These are phyloP conservation scores for Mucor plumbeus DNA, from an alignment of 371 early-diverging fungal genomes.

Conservation along the genomic window DNA sequence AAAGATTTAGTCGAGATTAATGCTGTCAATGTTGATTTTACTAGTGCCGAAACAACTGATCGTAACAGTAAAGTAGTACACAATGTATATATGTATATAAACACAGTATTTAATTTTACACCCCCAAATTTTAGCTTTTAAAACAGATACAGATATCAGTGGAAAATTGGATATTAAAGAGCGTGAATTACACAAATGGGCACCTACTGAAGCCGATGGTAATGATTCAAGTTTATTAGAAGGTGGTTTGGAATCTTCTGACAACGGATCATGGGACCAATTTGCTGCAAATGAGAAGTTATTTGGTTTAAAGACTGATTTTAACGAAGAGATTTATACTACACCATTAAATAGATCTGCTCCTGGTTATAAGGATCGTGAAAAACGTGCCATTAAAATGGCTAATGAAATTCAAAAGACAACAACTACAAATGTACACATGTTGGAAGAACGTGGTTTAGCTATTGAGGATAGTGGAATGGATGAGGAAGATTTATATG, in stretches of 20 bases:
- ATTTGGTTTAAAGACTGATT: slow-evolving; percentile 96
- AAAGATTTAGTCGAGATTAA: slow-evolving; percentile 73
- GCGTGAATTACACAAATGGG: slow-evolving; percentile 89
- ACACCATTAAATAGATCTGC: slow-evolving; percentile 88
- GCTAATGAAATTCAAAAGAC: slow-evolving; percentile 92
- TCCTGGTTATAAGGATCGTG: slow-evolving; percentile 87
- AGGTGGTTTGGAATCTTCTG: slow-evolving; percentile 43
- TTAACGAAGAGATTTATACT: slow-evolving; percentile 96
- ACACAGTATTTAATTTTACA: too few species aligned
- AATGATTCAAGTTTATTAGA: slow-evolving; percentile 35
- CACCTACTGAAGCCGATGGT: slow-evolving; percentile 60
- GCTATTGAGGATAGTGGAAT: slow-evolving; percentile 67
- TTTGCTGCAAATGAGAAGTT: slow-evolving; percentile 95
- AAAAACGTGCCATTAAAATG: slow-evolving; percentile 85
- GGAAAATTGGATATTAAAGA: slow-evolving; percentile 69
- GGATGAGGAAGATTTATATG: slow-evolving; percentile 91
- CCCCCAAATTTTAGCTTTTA: slow-evolving; percentile 59
- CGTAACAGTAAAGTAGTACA: slow-evolving; percentile 49
- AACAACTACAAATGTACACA: slow-evolving; percentile 81
- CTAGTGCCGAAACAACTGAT: slow-evolving; percentile 29
- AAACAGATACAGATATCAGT: slow-evolving; percentile 92
- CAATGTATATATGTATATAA: not conserved
- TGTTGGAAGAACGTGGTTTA: slow-evolving; percentile 93
- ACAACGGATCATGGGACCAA: slow-evolving; percentile 90
- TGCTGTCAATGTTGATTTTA: slow-evolving; percentile 60